Evolutionary conservation across 208 protist species (phyloP), one percentile per base, ranked within the genome.

Genomic region (Trypanosoma mega): DNA sequence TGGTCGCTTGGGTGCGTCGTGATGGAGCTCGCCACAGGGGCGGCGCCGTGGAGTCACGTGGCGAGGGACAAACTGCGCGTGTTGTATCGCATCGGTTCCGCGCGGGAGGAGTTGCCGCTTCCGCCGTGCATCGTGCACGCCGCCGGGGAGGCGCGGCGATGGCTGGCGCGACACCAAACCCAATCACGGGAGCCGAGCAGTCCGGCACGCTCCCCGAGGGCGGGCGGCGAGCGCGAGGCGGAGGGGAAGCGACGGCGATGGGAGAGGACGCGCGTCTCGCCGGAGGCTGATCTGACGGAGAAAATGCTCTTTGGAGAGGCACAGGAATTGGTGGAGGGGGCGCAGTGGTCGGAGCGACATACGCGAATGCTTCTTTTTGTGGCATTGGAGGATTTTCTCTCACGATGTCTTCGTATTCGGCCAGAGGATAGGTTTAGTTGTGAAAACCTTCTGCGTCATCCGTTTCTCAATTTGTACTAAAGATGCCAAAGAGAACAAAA

Each of bases 401-500:
- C 30, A 0, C 56, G 61, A 16, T 94, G 87, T 47, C 58, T 90
- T 39, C 75, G 47, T 18, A 62, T 91, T 45, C 53, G 61, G 9
- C 87, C 87, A 16, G 83, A 86, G 50, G 77, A 89, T 23, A 77
- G 87, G 12, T 71, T 67, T 24, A 78, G 69, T 26, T 69, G 80
- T 14, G 81, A 76, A 47, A 72, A 86, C 31, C 54, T 94, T 16
- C 71, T 90, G 16, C 69, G 47, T 4, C 87, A 94, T 31, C 84
- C 87, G 3, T 91, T 94, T 52, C 58, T 93, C 3, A 67, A 47
- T 0, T 34, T 33, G n/a, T 11, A n/a, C 26, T 67, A 61, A 45
- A 53, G 34, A 67, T 57, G 30, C 34, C 34, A 41, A 60, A 54
- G 26, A 44, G 36, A 31, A 59, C 5, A 66, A 41, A 48, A 53